Evolutionary conservation across 768 basidiomycete genomes (phyloP).

Genomic region (Boletus rufocinnamomeus): DNA sequence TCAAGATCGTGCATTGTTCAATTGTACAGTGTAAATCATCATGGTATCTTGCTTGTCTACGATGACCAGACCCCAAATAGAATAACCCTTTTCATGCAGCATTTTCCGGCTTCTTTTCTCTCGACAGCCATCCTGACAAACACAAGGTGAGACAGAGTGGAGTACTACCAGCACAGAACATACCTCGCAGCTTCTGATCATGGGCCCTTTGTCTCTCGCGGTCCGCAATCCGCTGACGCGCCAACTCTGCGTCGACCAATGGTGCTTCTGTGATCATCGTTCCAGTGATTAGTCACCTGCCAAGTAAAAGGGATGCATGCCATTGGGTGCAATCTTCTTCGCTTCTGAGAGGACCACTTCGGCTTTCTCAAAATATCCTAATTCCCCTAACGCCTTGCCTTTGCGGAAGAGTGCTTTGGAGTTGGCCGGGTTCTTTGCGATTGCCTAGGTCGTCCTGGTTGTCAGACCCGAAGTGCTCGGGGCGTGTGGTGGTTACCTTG

Average conservation of each 20-base stretch:
- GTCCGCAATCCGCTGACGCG: constrained; percentile 60
- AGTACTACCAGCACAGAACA: not conserved
- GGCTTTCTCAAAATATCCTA: constrained; percentile 75
- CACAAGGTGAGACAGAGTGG: constrained; percentile 4
- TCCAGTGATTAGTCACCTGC: not conserved
- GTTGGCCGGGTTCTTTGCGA: constrained; percentile 73
- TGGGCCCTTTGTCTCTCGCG: constrained; percentile 65
- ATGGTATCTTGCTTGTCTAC: constrained; percentile 24
- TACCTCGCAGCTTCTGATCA: constrained; percentile 77
- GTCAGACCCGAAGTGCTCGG: not conserved
- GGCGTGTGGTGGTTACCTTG: constrained; percentile 46
- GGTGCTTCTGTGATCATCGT: constrained; percentile 48
- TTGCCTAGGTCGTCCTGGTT: constrained; percentile 47
- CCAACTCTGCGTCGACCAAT: constrained; percentile 63
- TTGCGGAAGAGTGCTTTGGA: constrained; percentile 82
- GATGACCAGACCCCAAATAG: not conserved
- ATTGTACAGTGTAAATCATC: constrained; percentile 7
- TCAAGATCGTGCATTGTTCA: constrained; percentile 2
- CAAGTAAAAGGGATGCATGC: constrained; percentile 34
- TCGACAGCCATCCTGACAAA: constrained; percentile 34
- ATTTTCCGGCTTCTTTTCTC: constrained; percentile 31
- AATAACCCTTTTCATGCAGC: constrained; percentile 5
- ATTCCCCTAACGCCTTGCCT: constrained; percentile 75
- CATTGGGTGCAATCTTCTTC: constrained; percentile 61
- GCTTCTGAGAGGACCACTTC: constrained; percentile 64